Base-by-base conservation (phyloP, 1,139 yeast genomes). In the Kodamaea derodonti region DNA sequence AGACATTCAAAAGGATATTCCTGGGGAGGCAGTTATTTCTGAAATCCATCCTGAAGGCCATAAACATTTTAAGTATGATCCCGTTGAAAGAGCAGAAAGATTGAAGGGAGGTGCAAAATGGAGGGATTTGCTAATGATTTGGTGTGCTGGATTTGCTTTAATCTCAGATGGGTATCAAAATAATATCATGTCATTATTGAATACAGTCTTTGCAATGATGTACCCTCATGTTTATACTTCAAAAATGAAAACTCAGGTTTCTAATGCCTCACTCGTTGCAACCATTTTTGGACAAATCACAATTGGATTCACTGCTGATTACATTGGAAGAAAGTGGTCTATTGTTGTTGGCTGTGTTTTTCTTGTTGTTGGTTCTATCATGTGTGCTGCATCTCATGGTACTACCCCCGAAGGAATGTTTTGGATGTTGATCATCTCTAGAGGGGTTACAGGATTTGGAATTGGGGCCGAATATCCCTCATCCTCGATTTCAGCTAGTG, bases 381-480 rank as follows among this genome's bases (percentile, higher is more conserved):
- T 77, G 46, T 76, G 78, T 43, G 69, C 82, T 26, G 83, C 80
- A 14, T 60, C 83, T 8, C 78, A 75, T 43, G 84, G 83, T 22
- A 43, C 38, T 11, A 58, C 79, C 20, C 55, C 54, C 12, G 46
- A 53, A 4, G 83, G 82, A 10, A 72, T 78, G 80, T 78, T 84
- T 50, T 82, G 88, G 88, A 80, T 82, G 86, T 65, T 82, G 49
- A 71, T 78, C 31, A 75, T 81, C 22, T 63, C 75, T 38, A 65
- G 88, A 55, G 87, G 87, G 45, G 69, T 78, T 15, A 75, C 83
- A 32, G 90, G 90, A 34, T 75, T 80, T 42, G 90, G 90, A 39
- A 74, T 82, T 41, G 90, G 90, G 39, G 87, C 87, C 16, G 92
- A 84, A 52, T 80, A 82, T 53, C 84, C 85, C 3, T 78, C 84